Evolutionary conservation across 768 basidiomycete genomes (phyloP).

Genomic region (Naganishia kalamii): DNA sequence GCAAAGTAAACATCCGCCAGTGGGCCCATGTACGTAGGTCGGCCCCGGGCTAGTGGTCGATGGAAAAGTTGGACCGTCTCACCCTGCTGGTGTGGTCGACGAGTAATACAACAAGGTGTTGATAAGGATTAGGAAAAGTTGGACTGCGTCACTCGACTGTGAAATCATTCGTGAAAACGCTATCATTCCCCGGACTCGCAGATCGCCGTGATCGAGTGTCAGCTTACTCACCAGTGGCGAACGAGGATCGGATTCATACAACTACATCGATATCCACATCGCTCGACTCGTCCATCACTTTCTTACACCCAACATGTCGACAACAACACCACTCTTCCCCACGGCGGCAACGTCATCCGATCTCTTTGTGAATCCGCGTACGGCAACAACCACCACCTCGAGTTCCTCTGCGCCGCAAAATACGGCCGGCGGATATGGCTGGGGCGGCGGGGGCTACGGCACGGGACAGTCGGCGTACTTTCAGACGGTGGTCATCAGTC

Average conservation of each 20-base stretch:
- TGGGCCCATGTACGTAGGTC: too few species aligned
- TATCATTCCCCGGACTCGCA: too few species aligned
- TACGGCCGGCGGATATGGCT: not conserved
- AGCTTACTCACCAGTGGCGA: too few species aligned
- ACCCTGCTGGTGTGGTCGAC: too few species aligned
- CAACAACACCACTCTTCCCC: slow-evolving; percentile 1
- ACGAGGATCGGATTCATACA: not conserved
- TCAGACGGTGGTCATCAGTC: slow-evolving; percentile 22
- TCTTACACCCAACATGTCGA: not conserved
- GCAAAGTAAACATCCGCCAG: too few species aligned
- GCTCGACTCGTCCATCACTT: not conserved
- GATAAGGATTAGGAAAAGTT: too few species aligned
- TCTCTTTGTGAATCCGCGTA: slow-evolving; percentile 8
- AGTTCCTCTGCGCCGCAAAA: not conserved
- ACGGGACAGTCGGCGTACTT: slow-evolving; percentile 17
- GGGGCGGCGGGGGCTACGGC: not conserved
- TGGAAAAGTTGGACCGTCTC: too few species aligned
- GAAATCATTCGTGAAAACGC: too few species aligned
- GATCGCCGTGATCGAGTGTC: too few species aligned
- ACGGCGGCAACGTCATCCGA: slow-evolving; percentile 4
- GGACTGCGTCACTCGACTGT: too few species aligned
- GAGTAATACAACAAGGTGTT: too few species aligned
- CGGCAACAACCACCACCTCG: not conserved
- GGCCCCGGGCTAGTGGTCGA: too few species aligned
- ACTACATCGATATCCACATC: not conserved